Base-by-base conservation (phyloP, 441 rosid species). In the Populus hybrid region DNA sequence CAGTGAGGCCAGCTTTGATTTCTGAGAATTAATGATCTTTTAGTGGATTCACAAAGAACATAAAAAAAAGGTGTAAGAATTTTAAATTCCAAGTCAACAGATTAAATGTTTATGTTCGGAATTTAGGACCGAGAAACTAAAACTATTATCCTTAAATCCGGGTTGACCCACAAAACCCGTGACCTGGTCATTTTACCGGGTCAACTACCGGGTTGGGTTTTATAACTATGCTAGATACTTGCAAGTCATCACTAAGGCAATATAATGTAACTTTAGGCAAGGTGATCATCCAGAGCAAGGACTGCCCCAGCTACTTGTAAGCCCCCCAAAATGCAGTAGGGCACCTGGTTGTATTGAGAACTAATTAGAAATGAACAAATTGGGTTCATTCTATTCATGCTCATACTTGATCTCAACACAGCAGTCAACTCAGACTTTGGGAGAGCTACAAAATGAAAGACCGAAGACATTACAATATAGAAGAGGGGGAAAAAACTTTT, bases 1-100 rank as follows among this genome's bases (percentile, higher is more conserved):
- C 33, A 71, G 40, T 12, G 88, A 81, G 68, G 88, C 80, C 72
- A 71, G 69, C 28, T 91, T 92, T 65, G 87, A 95, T 23, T 23
- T 23, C 23, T 23, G 23, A 23, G 23, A 23, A 0, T 23, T 23
- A 23, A 23, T 86, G 21, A 11, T 12, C 28, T 23, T 24, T 42
- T 71, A 12, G 74, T 50, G 40, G 33, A 50, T 42, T 42, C 64
- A 26, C 18, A 7, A 11, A 29, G 9, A 24, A 24, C 4, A 6
- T 33, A 3, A 33, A 33, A 33, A 33, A 4, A 40, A 40, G 45
- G 23, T 28, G 35, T 50, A 2, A 3, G 56, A 45, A 23, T 50
- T 45, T 38, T 40, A 28, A 45, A 28, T 7, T 42, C n/a, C 4
- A 45, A 10, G 73, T 3, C 21, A 45, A 31, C 21, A 11, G 35